Evolutionary conservation across 2,329 filamentous ascomycete genomes (phyloP).

Genomic region (Whalleya microplaca): DNA sequence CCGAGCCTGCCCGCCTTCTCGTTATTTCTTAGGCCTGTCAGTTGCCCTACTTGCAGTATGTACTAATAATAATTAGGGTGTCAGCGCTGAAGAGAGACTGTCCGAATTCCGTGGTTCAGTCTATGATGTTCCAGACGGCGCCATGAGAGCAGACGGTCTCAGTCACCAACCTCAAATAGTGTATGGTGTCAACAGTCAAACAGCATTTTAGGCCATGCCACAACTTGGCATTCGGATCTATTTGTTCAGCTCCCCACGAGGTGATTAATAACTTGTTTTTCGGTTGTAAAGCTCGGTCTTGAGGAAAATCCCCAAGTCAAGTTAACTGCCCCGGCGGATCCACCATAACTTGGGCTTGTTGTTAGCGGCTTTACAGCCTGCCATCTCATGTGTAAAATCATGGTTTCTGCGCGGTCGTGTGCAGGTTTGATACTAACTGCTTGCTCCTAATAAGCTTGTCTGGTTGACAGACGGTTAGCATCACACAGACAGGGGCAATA

Average conservation of each 20-base stretch:
- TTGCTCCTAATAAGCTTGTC: too few species aligned
- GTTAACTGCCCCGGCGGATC: background rate
- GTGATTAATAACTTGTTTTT: background rate
- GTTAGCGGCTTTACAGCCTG: background rate
- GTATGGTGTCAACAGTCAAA: slow-evolving; percentile 21
- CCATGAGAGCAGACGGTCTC: slow-evolving; percentile 16
- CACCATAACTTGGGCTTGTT: background rate
- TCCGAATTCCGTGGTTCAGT: slow-evolving; percentile 8
- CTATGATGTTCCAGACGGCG: slow-evolving; percentile 13
- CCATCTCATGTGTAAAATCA: background rate
- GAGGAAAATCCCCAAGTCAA: background rate
- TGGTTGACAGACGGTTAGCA: too few species aligned
- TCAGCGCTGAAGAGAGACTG: too few species aligned
- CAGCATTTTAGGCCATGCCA: background rate
- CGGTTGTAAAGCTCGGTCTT: background rate
- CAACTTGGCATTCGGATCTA: slow-evolving; percentile 16
- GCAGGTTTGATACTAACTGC: too few species aligned
- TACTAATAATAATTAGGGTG: too few species aligned
- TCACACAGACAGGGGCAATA: too few species aligned
- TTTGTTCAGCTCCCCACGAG: slow-evolving; percentile 13
- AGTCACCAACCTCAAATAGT: slow-evolving; percentile 25
- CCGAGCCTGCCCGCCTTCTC: too few species aligned
- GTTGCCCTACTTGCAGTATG: too few species aligned
- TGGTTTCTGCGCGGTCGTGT: too few species aligned
- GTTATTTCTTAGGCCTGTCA: too few species aligned